Conservation (phyloP, 768 basidiomycete species). For the Hemileccinum impolitum region DNA sequence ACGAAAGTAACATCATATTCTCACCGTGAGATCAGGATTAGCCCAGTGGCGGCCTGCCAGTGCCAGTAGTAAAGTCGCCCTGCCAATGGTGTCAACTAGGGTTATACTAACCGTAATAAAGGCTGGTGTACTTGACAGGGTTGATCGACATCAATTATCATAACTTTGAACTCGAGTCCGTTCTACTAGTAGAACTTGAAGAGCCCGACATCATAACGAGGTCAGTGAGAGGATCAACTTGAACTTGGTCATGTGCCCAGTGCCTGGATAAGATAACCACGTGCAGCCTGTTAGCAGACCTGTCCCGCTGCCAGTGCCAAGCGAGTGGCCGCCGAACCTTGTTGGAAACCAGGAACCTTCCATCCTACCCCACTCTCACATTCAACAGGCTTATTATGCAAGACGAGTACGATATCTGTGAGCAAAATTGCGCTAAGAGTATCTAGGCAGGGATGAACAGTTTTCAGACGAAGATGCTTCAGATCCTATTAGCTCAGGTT, state of each 20-base stretch:
- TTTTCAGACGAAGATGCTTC: neutral
- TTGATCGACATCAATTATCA: neutral
- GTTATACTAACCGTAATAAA: neutral
- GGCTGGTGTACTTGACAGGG: neutral
- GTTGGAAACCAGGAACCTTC: no score
- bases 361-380: neutral
- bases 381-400: neutral
- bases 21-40: neutral
- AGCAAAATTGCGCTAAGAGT: slow-evolving; percentile 45
- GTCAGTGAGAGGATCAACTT: no score
- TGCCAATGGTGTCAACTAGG: neutral
- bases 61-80: neutral
- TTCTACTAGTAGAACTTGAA: no score
- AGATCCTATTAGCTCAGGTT: slow-evolving; percentile 5
- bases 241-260: no score
- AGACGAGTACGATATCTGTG: slow-evolving; percentile 6
- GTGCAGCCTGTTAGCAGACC: neutral
- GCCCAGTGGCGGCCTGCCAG: neutral
- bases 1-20: neutral
- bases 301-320: neutral
- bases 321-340: no score
- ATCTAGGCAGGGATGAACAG: slow-evolving; percentile 43
- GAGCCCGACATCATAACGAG: neutral
- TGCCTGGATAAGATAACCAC: neutral
- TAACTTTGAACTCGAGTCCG: no score